Evolutionary conservation across 441 rosid genomes (phyloP).

Genomic region (Corymbia citriodora): DNA sequence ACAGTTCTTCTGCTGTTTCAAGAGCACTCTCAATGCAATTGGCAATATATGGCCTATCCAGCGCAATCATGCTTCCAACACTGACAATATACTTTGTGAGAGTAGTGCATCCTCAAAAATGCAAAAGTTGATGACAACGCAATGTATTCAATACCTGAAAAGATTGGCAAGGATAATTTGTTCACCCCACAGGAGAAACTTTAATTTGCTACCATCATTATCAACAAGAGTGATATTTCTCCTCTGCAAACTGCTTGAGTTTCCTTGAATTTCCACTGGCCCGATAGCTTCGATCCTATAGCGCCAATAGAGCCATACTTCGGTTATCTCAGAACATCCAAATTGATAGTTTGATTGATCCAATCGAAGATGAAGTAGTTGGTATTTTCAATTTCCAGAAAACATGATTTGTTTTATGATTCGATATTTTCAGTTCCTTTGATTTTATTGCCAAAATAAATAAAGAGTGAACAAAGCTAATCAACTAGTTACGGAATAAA

Average conservation of each 20-base stretch:
- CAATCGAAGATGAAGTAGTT: background rate
- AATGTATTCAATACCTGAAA: constrained; percentile 55
- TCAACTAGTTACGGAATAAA: background rate
- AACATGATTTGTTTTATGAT: background rate
- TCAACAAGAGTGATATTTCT: constrained; percentile 73
- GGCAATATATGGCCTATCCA: constrained; percentile 83
- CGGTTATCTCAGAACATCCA: background rate
- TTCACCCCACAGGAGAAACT: constrained; percentile 90
- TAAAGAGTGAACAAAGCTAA: background rate
- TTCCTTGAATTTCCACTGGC: constrained; percentile 58
- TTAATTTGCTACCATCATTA: constrained; percentile 52
- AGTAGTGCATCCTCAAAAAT: background rate
- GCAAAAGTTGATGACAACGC: background rate
- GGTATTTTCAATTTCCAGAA: background rate
- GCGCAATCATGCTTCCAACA: constrained; percentile 79
- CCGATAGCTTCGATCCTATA: constrained; percentile 85
- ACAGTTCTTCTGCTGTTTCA: constrained; percentile 51
- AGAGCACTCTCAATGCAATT: constrained; percentile 47
- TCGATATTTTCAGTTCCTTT: background rate
- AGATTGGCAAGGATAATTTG: constrained; percentile 75
- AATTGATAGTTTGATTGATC: background rate
- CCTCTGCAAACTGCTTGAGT: constrained; percentile 42
- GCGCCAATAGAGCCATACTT: background rate
- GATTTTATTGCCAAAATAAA: background rate
- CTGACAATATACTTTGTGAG: constrained; percentile 32